Conservation (phyloP, 2,329 filamentous ascomycete species). For the Nothophoma quercina region DNA sequence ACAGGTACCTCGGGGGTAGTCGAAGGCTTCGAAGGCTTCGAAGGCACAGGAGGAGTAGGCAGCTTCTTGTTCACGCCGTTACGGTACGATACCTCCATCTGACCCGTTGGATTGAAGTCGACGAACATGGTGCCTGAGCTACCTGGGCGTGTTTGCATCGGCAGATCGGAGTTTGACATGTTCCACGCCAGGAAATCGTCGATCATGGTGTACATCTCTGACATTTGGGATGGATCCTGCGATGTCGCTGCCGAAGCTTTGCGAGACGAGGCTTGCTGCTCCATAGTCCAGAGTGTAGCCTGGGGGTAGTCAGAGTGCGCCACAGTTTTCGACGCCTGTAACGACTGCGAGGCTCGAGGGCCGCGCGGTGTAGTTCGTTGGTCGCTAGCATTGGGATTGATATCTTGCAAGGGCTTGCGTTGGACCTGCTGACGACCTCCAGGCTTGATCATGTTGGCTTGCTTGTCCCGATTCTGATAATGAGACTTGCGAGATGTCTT, state of each 20-base stretch:
- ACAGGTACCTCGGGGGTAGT: too few species aligned
- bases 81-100: slow-evolving; percentile 11
- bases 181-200: slow-evolving; percentile 30
- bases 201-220: slow-evolving; percentile 24
- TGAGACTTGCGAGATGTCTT: slow-evolving; percentile 12
- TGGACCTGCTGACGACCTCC: neutral
- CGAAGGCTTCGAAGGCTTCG: neutral
- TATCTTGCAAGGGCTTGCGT: neutral
- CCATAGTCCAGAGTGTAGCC: too few species aligned
- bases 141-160: neutral
- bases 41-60: slow-evolving; percentile 7
- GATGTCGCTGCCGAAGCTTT: neutral
- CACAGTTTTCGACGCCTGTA: too few species aligned
- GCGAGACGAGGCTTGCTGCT: neutral
- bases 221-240: neutral
- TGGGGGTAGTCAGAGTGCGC: too few species aligned
- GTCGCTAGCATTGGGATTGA: neutral
- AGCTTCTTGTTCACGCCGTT: slow-evolving; percentile 14
- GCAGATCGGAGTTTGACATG: neutral
- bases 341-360: too few species aligned
- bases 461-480: slow-evolving; percentile 9
- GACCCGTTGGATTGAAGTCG: slow-evolving; percentile 24
- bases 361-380: neutral
- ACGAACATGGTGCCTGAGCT: slow-evolving; percentile 31
- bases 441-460: neutral